Evolutionary conservation across 176 grass and related monocot species (phyloP), one percentile per base, ranked within the genome.

Genomic region (Phoenix roebelenii): DNA sequence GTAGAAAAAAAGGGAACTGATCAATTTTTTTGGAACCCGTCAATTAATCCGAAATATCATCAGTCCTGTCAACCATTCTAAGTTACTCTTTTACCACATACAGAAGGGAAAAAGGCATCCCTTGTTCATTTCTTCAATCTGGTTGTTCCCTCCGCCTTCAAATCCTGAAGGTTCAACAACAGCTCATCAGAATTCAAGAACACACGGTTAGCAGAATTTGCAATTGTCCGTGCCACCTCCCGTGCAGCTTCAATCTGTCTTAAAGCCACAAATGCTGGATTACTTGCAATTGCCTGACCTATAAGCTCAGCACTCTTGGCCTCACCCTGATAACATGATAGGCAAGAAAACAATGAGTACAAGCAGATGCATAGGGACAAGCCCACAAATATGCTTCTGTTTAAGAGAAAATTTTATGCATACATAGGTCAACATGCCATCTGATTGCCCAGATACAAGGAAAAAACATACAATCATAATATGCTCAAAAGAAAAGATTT

Each of bases 241-340:
- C 84, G 79, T 14, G 87, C 92, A 12, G 87, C 87, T 82, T 96
- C 87, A 66, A 96, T 96, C 59, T 82, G 70, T 16, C 92, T 75
- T 16, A 97, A 73, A 7, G 87, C 75, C 5, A 97, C 18, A 51
- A 91, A 97, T 50, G 92, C 92, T 0, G 84, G 92, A 71, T 88
- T 97, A 70, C 70, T 91, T 54, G 83, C 50, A 22, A 97, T 88
- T 28, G 93, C 93, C 39, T 88, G 58, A 9, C 87, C 93, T 25
- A 97, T 88, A 63, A 97, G 75, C 75, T 97, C 78, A 16, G 87
- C 87, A 80, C 87, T 88, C 78, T 97, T 97, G 16, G 84, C 87
- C 63, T 98, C 87, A 65, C 81, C 84, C 93, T 98, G 79, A 79
- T 66, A 58, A 73, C 16, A 69, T 15, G 63, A 12, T 73, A 4